Evolutionary conservation across 352 stramenopile species (phyloP), one percentile per base, ranked within the genome.

Genomic region (Phytopythium oedochilum): DNA sequence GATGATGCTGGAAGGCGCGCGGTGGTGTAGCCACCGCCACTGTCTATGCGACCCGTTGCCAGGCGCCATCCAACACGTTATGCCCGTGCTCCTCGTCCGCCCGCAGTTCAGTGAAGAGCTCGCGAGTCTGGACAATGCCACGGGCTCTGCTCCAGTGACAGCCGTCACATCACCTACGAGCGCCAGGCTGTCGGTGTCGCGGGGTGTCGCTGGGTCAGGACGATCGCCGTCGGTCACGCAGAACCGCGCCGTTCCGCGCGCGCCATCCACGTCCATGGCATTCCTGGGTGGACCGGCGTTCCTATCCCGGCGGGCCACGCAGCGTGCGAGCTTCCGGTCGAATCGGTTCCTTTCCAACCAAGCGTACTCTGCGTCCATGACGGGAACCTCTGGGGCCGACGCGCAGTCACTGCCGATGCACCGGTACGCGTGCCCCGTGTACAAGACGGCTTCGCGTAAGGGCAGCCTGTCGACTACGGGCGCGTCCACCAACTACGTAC

Each of bases 401-500:
- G 23, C 48, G 35, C 32, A 23, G 29, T 9, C 43, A 18, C 22
- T 20, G 44, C 20, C 52, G 17, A 23, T 42, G 31, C 47, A 53
- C 18, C 68, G 67, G 49, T 98, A 98, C 65, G 66, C 70, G n/a
- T 97, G 92, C 38, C 93, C 92, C 7, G 72, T 97, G 18, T 98
- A 98, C 77, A 97, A 97, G 63, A 98, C 91, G 0, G 63, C 71
- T 0, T 75, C 84, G 34, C 67, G 93, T 9, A 94, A 96, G 59
- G 93, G 93, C 11, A 93, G 88, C 14, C 61, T 98, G 25, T 96
- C 81, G 26, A 98, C 93, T 1, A 98, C 90, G 1, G 93, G 93
- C 31, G 96, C 93, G 60, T 96, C 83, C 8, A 97, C 91, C 20
- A 98, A 97, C 73, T 96, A 96, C 55, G 83, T 98, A 26, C 63